Evolutionary conservation across 257 asterid genomes (phyloP), one percentile per base, ranked within the genome.

Genomic region (Scutellaria baicalensis): DNA sequence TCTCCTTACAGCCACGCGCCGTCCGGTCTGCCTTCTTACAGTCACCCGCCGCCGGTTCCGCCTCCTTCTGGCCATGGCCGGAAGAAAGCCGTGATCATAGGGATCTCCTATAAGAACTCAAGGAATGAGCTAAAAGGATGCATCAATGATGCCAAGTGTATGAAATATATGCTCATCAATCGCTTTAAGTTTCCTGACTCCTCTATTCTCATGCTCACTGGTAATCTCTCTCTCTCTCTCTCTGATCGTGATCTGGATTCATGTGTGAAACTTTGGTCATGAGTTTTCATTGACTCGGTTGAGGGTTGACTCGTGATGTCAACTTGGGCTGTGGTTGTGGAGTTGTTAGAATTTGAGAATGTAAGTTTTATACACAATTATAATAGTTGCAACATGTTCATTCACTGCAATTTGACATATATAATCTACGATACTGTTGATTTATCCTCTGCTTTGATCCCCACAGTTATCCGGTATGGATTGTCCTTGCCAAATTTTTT

Each of bases 101-200:
- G 98, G 68, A 89, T 93, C 54, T 82, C 96, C 8, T 93, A 89
- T 47, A 71, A 16, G 83, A 75, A 76, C 67, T 39, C 96, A 0
- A 73, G 17, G 64, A 72, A 81, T 11, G 93, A 91, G 82, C 90
- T 93, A 23, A 86, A 89, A 59, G 99, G 99, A 3, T 91, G 99
- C 9, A 82, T 93, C 38, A 93, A 91, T 77, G 97, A 93, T 75
- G 96, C 97, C 6, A 89, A 84, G 79, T 89, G 96, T 66, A 93
- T 93, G 96, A 84, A 77, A 76, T 79, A 65, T 69, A 47, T 93
- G 87, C 81, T 93, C 65, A 27, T 80, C 67, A 84, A 84, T 67
- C 82, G 84, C 61, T 93, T 84, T 78, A 85, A 79, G 71, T 93
- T 91, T 63, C 93, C 95, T 5, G 82, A 88, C 11, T 82, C 96